Base-by-base conservation (phyloP, 225 moss, liverwort and hornwort genomes). In the Takakia lepidozioides region DNA sequence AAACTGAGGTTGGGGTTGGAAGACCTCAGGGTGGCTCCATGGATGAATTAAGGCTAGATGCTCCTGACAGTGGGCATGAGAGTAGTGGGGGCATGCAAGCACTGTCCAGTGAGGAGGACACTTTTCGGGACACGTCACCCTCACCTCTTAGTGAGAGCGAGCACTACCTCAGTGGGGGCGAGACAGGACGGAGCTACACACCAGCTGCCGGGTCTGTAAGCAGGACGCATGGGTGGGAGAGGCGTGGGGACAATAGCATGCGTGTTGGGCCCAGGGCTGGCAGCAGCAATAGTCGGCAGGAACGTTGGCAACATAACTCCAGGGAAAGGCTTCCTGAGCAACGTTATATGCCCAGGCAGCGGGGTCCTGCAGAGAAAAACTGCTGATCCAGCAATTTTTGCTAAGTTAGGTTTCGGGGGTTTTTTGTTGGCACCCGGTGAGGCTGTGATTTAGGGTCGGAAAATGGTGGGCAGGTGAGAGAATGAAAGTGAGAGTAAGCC, bases 341-440 rank as follows among this genome's bases (percentile, higher is more conserved):
- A 1, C 0, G 0, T 0, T 47, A 51, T 24, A 43, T 36, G 0
- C 6, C 17, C 0, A 54, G 35, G 53, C 0, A 42, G 59, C 44
- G 40, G 34, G 0, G 3, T 29, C 6, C 0, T 24, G 29, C 44
- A 20, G 37, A 60, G 1, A 54, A 25, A 28, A 0, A 2, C 2
- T 49, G 13, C 1, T 48, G 19, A 49, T 57, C 18, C 9, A 28
- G 1, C 0, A 21, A 35, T 3, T 28, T 59, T 49, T 45, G 9
- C 52, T 19, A 29, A 14, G 0, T 52, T 46, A 10, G 2, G 23
- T 36, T 3, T 0, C 44, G 7, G 2, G 26, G 1, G 5, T 1
- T 9, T 0, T 22, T 22, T 49, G 8, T 43, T 68, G 8, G 57
- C n/a, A n/a, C n/a, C n/a, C n/a, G n/a, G n/a, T n/a, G n/a, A n/a